These are phyloP conservation scores for Trametes punicea DNA, from an alignment of 768 basidiomycete genomes.

Conservation along the genomic window DNA sequence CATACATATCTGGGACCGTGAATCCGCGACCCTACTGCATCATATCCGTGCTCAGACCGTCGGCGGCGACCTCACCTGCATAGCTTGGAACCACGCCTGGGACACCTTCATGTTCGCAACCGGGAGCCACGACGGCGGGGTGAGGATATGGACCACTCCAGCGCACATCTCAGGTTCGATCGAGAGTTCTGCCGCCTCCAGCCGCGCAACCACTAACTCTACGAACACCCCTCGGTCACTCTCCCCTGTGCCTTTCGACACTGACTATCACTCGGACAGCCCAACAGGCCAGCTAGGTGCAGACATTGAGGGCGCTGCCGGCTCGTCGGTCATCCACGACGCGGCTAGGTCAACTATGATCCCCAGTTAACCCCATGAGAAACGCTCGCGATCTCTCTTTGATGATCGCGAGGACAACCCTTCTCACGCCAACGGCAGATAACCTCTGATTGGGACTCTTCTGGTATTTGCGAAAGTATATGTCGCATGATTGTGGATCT, in stretches of 20 bases:
- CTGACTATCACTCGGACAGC: slow-evolving; percentile 19
- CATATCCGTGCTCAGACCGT: slow-evolving; percentile 55
- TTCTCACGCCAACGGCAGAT: background rate
- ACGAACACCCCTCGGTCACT: slow-evolving; percentile 19
- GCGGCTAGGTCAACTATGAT: background rate
- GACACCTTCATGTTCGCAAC: slow-evolving; percentile 71
- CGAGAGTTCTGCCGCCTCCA: slow-evolving; percentile 8
- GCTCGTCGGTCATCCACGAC: too few species aligned
- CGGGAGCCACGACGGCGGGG: slow-evolving; percentile 72
- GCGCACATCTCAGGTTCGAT: slow-evolving; percentile 2
- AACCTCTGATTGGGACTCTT: background rate
- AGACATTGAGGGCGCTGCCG: background rate
- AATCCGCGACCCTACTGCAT: slow-evolving; percentile 70
- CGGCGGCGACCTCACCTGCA: slow-evolving; percentile 69
- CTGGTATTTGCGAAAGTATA: slow-evolving; percentile 7
- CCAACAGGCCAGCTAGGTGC: slow-evolving; percentile 1
- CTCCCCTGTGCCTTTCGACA: slow-evolving; percentile 17
- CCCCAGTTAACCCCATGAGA: background rate
- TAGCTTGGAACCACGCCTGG: slow-evolving; percentile 73
- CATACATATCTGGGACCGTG: slow-evolving; percentile 84
- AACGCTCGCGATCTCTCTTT: background rate
- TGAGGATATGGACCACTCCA: slow-evolving; percentile 62
- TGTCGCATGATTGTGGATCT: slow-evolving; percentile 1
- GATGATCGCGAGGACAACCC: background rate
- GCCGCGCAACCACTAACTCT: slow-evolving; percentile 8